These are phyloP conservation scores for Allomyces arbusculus DNA, from an alignment of 192 early-diverging fungal species.

Conservation along the genomic window DNA sequence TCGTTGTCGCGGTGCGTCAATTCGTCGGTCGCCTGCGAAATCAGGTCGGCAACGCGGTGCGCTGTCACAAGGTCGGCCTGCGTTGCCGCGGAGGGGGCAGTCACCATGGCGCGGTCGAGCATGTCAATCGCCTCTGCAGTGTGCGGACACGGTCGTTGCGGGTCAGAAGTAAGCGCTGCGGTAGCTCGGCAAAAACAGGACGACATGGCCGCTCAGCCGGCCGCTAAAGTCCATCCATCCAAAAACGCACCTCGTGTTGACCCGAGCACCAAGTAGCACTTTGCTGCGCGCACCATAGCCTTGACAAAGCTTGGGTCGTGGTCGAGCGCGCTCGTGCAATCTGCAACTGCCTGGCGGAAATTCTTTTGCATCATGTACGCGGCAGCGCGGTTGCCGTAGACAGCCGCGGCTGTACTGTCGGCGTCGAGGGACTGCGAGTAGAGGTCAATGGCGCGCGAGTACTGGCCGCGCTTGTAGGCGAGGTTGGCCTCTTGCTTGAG, in stretches of 20 bases:
- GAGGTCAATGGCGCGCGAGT: constrained; percentile 40
- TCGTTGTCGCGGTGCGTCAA: constrained; percentile 8
- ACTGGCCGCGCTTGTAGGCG: constrained; percentile 45
- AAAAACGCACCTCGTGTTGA: no score
- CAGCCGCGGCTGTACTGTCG: constrained; percentile 36
- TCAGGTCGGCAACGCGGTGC: background rate
- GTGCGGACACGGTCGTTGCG: no score
- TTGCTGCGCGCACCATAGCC: constrained; percentile 43
- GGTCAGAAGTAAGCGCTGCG: no score
- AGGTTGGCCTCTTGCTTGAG: constrained; percentile 49
- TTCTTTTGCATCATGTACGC: constrained; percentile 47
- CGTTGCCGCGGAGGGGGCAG: no score
- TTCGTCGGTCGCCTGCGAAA: constrained; percentile 6
- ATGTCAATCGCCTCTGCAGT: no score
- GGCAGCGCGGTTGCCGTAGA: constrained; percentile 59
- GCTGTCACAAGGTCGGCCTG: background rate
- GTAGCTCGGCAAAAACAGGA: no score
- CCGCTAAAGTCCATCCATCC: no score
- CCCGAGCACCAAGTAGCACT: constrained; percentile 19
- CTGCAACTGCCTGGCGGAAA: constrained; percentile 33
- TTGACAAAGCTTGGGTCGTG: constrained; percentile 42
- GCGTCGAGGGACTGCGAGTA: constrained; percentile 50
- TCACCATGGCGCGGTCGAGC: no score
- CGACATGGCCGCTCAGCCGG: no score
- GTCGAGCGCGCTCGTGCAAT: constrained; percentile 35